These are phyloP conservation scores for Candida argentea DNA, from an alignment of 805 yeast species.

Conservation along the genomic window DNA sequence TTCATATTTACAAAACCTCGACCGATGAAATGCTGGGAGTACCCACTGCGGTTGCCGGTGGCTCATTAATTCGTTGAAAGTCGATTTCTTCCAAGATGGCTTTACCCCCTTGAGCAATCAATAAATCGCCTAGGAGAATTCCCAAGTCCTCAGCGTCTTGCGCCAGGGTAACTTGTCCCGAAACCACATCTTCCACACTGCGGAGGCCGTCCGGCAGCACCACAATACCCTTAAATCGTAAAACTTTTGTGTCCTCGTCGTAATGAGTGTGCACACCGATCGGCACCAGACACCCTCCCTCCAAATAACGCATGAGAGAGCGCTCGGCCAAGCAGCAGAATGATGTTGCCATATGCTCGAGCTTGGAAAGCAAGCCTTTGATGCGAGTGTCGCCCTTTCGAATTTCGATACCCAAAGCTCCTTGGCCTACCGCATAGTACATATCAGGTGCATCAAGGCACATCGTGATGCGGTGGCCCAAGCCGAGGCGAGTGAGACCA, in stretches of 20 bases:
- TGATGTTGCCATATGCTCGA: constrained; percentile 59
- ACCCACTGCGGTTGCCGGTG: constrained; percentile 11
- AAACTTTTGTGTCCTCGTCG: constrained; percentile 28
- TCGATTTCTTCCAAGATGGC: constrained; percentile 72
- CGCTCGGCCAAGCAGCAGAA: constrained; percentile 83
- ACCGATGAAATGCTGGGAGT: not conserved
- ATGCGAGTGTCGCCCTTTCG: constrained; percentile 56
- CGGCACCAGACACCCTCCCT: constrained; percentile 98
- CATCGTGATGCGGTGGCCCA: constrained; percentile 67
- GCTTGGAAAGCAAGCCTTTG: constrained; percentile 46
- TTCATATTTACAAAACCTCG: not conserved
- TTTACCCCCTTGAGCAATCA: constrained; percentile 74
- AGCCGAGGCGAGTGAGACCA: constrained; percentile 67
- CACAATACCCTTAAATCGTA: constrained; percentile 61
- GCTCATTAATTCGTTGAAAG: constrained; percentile 47
- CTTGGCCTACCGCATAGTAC: constrained; percentile 98
- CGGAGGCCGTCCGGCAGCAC: constrained; percentile 76
- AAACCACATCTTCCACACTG: constrained; percentile 48
- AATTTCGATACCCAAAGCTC: constrained; percentile 91
- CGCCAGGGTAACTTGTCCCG: constrained; percentile 27
- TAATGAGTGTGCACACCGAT: constrained; percentile 75
- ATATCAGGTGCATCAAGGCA: constrained; percentile 64
- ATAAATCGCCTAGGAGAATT: constrained; percentile 49
- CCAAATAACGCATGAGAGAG: constrained; percentile 73
- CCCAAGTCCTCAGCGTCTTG: constrained; percentile 69